A percentile compares a stretch with the other conserved stretches of the same genome.
These are phyloP conservation scores for Trichoderma atroviride DNA, from an alignment of 2,329 filamentous ascomycete genomes.

Conservation along the genomic window DNA sequence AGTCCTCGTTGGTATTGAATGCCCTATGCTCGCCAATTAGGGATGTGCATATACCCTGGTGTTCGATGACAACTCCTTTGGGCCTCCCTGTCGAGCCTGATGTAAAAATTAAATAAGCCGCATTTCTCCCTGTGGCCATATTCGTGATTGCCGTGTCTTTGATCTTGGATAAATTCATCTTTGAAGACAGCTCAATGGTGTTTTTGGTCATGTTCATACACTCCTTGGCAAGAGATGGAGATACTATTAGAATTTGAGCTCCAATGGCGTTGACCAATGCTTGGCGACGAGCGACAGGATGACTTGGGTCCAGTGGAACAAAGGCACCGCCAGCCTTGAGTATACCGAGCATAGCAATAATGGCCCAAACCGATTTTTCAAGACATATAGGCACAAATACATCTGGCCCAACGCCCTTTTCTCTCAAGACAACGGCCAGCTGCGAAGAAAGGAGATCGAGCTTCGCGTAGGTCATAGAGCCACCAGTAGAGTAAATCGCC, in stretches of 20 bases:
- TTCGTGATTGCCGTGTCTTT: background rate
- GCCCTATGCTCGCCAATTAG: background rate
- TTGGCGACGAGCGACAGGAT: conserved; percentile 5
- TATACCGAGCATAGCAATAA: conserved; percentile 38
- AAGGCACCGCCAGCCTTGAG: conserved; percentile 38
- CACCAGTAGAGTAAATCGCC: conserved; percentile 17
- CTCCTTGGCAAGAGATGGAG: background rate
- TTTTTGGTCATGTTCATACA: background rate
- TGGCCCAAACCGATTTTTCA: conserved; percentile 39
- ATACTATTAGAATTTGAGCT: conserved; percentile 13
- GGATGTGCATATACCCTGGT: conserved; percentile 9
- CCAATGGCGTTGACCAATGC: background rate
- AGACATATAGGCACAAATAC: conserved; percentile 37
- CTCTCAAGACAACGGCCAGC: conserved; percentile 22
- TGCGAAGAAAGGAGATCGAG: conserved; percentile 26
- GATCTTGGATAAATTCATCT: background rate
- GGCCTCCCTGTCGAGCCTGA: conserved; percentile 16
- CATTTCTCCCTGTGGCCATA: background rate
- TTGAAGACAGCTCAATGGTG: background rate
- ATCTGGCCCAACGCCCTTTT: conserved; percentile 33
- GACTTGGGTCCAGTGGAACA: conserved; percentile 25
- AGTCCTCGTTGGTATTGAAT: background rate
- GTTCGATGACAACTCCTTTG: conserved; percentile 14
- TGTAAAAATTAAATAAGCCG: conserved; percentile 16
- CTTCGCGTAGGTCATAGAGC: conserved; percentile 28